Conservation (phyloP, 805 yeast genomes). For the Candida endomychidarum region DNA sequence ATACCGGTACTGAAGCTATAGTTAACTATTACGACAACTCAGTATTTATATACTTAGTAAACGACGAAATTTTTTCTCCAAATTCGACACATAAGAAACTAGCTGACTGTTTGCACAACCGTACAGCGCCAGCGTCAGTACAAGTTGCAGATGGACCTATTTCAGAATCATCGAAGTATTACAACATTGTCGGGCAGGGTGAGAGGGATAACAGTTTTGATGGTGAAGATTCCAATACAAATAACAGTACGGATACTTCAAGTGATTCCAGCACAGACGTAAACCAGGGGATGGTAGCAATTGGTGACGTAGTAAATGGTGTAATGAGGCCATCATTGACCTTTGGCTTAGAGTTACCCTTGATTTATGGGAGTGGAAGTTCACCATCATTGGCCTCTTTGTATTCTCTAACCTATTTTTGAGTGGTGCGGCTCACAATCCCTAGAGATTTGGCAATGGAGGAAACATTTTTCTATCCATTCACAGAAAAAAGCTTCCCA, state of each 20-base stretch:
- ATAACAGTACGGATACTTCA: not conserved
- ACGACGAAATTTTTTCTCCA: not conserved
- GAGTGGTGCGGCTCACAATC: slow-evolving; percentile 8
- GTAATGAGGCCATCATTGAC: slow-evolving; percentile 2
- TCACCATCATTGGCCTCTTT: slow-evolving; percentile 8
- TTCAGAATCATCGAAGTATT: not conserved
- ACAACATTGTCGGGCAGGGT: not conserved
- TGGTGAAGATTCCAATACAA: not conserved
- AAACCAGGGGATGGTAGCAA: slow-evolving; percentile 1
- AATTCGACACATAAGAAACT: not conserved
- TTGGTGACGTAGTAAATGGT: not conserved
- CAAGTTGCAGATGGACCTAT: not conserved
- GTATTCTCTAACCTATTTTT: slow-evolving; percentile 11
- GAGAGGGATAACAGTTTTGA: slow-evolving; percentile 1
- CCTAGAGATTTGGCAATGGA: slow-evolving; percentile 10
- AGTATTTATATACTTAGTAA: not conserved
- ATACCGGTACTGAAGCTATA: not conserved
- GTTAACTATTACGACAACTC: not conserved
- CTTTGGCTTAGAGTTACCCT: slow-evolving; percentile 8
- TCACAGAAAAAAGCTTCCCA: slow-evolving; percentile 5
- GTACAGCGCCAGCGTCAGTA: not conserved
- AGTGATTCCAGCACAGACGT: not conserved
- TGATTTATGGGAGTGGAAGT: slow-evolving; percentile 9
- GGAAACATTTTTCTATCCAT: slow-evolving; percentile 10
- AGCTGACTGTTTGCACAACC: not conserved